A percentile compares a stretch with the other conserved stretches of the same genome.
phyloP scores from a whole-genome alignment of 345 rosid genomes.

The Isatis tinctoria region DNA sequence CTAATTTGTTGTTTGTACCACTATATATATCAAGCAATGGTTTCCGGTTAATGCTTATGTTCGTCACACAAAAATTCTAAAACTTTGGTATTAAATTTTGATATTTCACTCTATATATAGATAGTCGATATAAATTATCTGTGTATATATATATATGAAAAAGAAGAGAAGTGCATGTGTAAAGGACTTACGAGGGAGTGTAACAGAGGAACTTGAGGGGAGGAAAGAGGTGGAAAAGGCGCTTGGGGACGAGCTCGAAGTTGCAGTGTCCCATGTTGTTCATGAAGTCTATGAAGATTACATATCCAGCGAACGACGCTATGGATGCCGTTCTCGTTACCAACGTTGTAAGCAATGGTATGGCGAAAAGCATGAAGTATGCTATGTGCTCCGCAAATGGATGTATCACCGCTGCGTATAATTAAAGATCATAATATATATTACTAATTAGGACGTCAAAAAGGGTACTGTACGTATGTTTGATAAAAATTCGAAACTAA shows the following conservation, averaged over 20 bases:
- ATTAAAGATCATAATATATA: background rate
- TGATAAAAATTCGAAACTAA: background rate
- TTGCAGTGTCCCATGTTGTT: slow-evolving; percentile 40
- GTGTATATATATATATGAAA: background rate
- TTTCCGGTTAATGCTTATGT: background rate
- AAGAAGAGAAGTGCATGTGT: background rate
- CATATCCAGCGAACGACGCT: slow-evolving; percentile 23
- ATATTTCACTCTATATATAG: background rate
- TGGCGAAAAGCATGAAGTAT: slow-evolving; percentile 45
- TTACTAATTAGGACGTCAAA: background rate
- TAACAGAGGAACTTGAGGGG: slow-evolving; percentile 31
- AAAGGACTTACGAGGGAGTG: slow-evolving; percentile 33
- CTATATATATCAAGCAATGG: background rate
- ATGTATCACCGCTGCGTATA: slow-evolving; percentile 54
- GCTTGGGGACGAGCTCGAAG: slow-evolving; percentile 34
- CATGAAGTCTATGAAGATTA: slow-evolving; percentile 44
- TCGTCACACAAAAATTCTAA: background rate
- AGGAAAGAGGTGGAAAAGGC: slow-evolving; percentile 31
- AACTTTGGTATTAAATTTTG: background rate
- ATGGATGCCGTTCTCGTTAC: slow-evolving; percentile 37
- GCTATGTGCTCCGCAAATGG: slow-evolving; percentile 62
- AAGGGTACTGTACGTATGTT: background rate
- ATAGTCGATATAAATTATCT: background rate
- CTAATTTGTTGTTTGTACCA: background rate
- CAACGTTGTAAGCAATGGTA: slow-evolving; percentile 33